Percentiles rank a stretch among this genome's conserved stretches.
These are phyloP conservation scores for Mycena citricolor DNA, from an alignment of 1,284 basidiomycete genomes.

Conservation along the genomic window DNA sequence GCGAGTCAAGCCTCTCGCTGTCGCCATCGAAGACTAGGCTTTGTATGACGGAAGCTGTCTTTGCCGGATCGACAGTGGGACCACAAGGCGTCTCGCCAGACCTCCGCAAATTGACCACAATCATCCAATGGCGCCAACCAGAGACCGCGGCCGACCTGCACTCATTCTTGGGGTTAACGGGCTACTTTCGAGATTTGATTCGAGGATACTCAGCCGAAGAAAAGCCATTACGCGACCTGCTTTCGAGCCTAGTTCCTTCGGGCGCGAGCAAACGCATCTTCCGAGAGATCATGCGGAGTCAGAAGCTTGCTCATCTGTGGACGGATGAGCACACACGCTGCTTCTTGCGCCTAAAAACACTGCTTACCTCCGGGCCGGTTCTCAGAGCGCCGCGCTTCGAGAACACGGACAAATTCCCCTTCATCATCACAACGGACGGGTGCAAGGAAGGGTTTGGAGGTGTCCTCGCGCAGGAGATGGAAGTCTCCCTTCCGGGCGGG, in stretches of 20 bases:
- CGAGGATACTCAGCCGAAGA: slow-evolving; percentile 11
- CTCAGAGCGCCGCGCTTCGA: slow-evolving; percentile 28
- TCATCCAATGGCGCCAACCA: slow-evolving; percentile 35
- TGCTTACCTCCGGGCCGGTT: slow-evolving; percentile 31
- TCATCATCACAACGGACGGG: slow-evolving; percentile 36
- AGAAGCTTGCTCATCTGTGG: slow-evolving; percentile 28
- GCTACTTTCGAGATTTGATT: slow-evolving; percentile 30
- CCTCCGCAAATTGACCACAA: slow-evolving; percentile 32
- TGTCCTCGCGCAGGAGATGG: slow-evolving; percentile 28
- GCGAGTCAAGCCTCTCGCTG: slow-evolving; percentile 29
- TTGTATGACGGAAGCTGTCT: slow-evolving; percentile 32
- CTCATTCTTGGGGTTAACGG: slow-evolving; percentile 28
- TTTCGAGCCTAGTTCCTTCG: not conserved
- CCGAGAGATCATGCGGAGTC: slow-evolving; percentile 18
- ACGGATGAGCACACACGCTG: slow-evolving; percentile 26
- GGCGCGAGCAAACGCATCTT: slow-evolving; percentile 24
- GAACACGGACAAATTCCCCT: slow-evolving; percentile 27
- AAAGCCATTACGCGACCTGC: not conserved
- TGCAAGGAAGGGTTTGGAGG: slow-evolving; percentile 34
- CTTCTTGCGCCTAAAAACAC: slow-evolving; percentile 31
- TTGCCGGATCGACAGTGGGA: slow-evolving; percentile 33
- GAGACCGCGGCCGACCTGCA: slow-evolving; percentile 27
- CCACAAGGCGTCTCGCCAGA: slow-evolving; percentile 32
- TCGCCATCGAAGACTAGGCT: slow-evolving; percentile 31
- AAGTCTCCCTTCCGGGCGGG: slow-evolving; percentile 24